A percentile compares a stretch with the other conserved stretches of the same genome.
phyloP scores from a whole-genome alignment of 2,329 filamentous ascomycete species.

The Lecanicillium sp. region DNA sequence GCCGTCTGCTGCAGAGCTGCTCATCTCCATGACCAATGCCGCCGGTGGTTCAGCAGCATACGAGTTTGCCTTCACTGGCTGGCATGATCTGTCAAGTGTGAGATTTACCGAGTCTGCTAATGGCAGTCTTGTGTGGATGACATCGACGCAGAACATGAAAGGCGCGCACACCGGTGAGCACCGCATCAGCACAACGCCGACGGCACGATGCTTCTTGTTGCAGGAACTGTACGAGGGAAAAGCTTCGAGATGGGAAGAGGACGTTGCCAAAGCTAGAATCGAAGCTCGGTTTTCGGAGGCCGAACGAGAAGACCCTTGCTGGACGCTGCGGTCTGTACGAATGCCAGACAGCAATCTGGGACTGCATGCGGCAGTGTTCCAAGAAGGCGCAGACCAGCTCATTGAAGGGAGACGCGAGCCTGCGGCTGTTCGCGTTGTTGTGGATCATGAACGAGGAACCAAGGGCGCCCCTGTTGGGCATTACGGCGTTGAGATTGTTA shows the following conservation, averaged over 20 bases:
- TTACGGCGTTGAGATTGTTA: constrained; percentile 65
- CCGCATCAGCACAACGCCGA: constrained; percentile 40
- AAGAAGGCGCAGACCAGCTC: constrained; percentile 58
- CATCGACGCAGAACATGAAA: constrained; percentile 55
- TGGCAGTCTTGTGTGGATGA: constrained; percentile 61
- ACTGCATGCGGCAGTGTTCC: constrained; percentile 63
- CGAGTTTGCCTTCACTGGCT: constrained; percentile 71
- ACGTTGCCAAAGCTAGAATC: constrained; percentile 77
- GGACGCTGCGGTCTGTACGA: constrained; percentile 68
- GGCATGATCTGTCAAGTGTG: constrained; percentile 62
- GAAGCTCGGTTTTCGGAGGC: constrained; percentile 77
- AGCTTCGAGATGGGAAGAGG: constrained; percentile 71
- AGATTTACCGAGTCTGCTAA: constrained; percentile 67
- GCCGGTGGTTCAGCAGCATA: constrained; percentile 55
- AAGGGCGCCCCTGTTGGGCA: constrained; percentile 60
- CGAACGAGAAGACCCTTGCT: constrained; percentile 75
- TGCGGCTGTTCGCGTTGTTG: constrained; percentile 64
- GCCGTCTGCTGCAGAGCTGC: constrained; percentile 57
- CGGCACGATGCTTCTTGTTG: constrained; percentile 64
- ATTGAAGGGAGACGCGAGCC: constrained; percentile 60
- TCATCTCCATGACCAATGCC: constrained; percentile 58
- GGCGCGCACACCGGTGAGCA: constrained; percentile 43
- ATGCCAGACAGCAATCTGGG: constrained; percentile 55
- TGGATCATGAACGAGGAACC: constrained; percentile 63
- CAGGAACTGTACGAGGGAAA: constrained; percentile 73